phyloP scores from a whole-genome alignment of 75 land plant genomes.

The Isoetes taiwanensis region DNA sequence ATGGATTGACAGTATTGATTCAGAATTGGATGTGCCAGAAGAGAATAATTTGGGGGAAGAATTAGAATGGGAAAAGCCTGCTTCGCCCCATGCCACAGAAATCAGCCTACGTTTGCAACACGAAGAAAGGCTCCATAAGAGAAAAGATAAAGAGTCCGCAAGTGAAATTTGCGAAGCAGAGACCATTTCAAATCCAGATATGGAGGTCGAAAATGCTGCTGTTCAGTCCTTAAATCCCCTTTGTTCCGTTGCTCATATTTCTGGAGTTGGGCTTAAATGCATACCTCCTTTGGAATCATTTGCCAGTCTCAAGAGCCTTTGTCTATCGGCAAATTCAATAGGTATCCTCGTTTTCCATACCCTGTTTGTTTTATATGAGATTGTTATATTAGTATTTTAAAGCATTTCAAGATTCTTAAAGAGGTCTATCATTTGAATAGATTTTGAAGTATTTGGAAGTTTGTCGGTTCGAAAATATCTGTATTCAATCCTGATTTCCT shows the following conservation, averaged over 20 bases:
- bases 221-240: constrained; percentile 1
- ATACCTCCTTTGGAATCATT: background rate
- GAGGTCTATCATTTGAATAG: too few relatives aligned
- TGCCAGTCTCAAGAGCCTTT: background rate
- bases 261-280: background rate
- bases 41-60: too few relatives aligned
- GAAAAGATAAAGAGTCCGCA: background rate
- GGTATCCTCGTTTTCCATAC: too few relatives aligned
- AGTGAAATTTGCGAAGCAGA: too few relatives aligned
- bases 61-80: background rate
- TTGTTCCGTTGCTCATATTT: background rate
- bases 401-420: background rate
- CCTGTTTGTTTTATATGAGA: too few relatives aligned
- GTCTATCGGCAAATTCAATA: background rate
- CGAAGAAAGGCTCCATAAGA: too few relatives aligned
- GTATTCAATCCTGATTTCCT: background rate
- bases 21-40: constrained; percentile 1
- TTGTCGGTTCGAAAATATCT: background rate
- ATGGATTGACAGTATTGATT: constrained; percentile 16
- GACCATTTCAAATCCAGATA: background rate
- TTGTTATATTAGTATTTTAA: background rate
- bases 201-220: background rate
- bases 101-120: too few relatives aligned
- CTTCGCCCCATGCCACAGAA: too few relatives aligned
- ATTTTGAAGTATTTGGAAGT: background rate